Base-by-base conservation (phyloP, 805 yeast genomes). In the Ogataea methylovora region DNA sequence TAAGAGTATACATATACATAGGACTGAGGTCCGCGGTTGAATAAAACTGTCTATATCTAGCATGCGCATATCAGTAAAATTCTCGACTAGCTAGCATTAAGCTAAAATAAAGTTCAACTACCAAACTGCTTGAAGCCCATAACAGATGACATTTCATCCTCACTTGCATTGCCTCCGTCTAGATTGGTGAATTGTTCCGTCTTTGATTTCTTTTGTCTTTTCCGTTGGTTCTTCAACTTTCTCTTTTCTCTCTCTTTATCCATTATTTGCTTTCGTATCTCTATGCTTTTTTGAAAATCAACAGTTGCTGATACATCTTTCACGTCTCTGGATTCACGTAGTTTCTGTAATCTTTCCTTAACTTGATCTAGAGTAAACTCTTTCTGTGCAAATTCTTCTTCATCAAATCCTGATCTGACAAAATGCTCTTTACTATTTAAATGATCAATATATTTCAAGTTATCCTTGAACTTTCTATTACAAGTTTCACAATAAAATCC, bases 401-500 rank as follows among this genome's bases (percentile, higher is more conserved):
- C 27, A 12, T 36, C 37, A 27, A 56, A 46, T 2, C 56, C 69
- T 37, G 69, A 65, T 37, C 63, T 67, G 4, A 59, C 52, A 26
- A 69, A 49, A 56, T 83, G 97, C 40, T 71, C 79, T 24, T 76
- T 77, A 24, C 86, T 76, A 49, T 84, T 86, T 49, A 85, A 62
- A 60, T 92, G 97, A 51, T 88, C 94, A 4, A 85, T 67, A 52
- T 78, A 76, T 41, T 86, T 82, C 44, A 86, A 60, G 37, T 83
- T 81, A 52, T 92, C 97, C 49, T 86, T 78, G 59, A 75, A 90
- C 2, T 90, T 79, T 38, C 84, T 55, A 42, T 80, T 74, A 56
- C 98, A 92, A 2, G 73, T 55, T 9, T 80, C 83, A 58, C 98
- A 92, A 46, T 72, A 72, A 57, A 90, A 90, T 16, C 97, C 96